A percentile compares a stretch with the other conserved stretches of the same genome.
These are phyloP conservation scores for Cubamyces sp. DNA, from an alignment of 768 basidiomycete genomes.

Conservation along the genomic window DNA sequence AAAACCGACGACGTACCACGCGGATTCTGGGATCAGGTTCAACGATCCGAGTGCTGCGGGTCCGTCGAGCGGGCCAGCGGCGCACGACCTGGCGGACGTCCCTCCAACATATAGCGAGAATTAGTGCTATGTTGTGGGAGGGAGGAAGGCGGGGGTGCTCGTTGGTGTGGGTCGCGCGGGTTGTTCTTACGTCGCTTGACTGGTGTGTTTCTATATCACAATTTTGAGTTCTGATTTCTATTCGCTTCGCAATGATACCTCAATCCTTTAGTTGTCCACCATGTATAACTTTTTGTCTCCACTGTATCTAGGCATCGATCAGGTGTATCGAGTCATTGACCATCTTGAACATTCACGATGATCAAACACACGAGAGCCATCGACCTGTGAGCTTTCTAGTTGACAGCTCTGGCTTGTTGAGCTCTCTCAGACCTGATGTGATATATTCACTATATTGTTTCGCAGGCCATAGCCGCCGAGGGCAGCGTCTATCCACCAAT, in stretches of 20 bases:
- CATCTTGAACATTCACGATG: too few species aligned
- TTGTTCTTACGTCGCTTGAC: neutral
- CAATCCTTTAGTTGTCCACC: neutral
- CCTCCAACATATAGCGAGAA: slow-evolving; percentile 7
- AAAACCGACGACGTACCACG: neutral
- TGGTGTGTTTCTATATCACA: neutral
- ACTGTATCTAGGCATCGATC: neutral
- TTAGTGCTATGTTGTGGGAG: neutral
- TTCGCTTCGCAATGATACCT: neutral
- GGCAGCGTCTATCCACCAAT: too few species aligned
- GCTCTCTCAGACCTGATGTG: too few species aligned
- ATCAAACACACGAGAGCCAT: too few species aligned
- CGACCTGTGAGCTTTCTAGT: too few species aligned
- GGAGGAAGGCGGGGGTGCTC: too few species aligned
- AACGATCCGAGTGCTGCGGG: neutral
- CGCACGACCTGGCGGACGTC: neutral
- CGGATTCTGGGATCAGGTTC: slow-evolving; percentile 9
- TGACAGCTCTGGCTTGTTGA: too few species aligned
- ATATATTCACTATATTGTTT: too few species aligned
- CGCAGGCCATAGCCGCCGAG: too few species aligned
- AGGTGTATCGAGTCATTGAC: neutral
- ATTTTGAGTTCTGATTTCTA: neutral
- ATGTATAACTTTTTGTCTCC: neutral
- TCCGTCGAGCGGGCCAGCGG: neutral
- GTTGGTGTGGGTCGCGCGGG: too few species aligned